phyloP scores from a whole-genome alignment of 2,329 filamentous ascomycete species.

The Thelonectria blattea region DNA sequence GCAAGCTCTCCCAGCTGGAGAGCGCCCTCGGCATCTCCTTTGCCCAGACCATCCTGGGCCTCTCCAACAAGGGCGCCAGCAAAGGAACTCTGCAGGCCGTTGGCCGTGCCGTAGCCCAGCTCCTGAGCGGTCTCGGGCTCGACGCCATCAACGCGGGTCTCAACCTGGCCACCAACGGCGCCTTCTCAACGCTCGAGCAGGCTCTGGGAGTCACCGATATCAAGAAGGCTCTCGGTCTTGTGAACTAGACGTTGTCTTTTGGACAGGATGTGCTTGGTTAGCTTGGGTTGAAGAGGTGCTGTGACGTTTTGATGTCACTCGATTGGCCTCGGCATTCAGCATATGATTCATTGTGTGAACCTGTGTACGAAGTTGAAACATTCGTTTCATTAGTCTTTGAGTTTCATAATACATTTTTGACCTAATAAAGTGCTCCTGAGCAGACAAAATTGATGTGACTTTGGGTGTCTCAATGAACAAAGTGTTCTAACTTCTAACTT shows the following conservation, averaged over 20 bases:
- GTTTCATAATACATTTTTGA: too few species aligned
- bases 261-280: too few species aligned
- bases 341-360: too few species aligned
- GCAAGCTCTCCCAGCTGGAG: constrained; percentile 15
- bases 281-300: too few species aligned
- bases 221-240: constrained; percentile 15
- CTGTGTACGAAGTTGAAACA: too few species aligned
- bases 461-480: too few species aligned
- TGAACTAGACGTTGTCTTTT: neutral
- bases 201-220: constrained; percentile 18
- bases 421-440: too few species aligned
- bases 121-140: constrained; percentile 11
- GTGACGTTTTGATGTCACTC: too few species aligned
- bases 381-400: too few species aligned
- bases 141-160: constrained; percentile 12
- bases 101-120: constrained; percentile 14
- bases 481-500: too few species aligned
- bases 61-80: constrained; percentile 3
- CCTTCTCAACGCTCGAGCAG: constrained; percentile 11
- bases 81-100: constrained; percentile 19
- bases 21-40: constrained; percentile 20
- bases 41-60: constrained; percentile 21
- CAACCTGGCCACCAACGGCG: constrained; percentile 14
- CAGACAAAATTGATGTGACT: too few species aligned
- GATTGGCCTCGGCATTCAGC: too few species aligned